Conservation (phyloP, 1,284 basidiomycete species). For the Pterula multifida region DNA sequence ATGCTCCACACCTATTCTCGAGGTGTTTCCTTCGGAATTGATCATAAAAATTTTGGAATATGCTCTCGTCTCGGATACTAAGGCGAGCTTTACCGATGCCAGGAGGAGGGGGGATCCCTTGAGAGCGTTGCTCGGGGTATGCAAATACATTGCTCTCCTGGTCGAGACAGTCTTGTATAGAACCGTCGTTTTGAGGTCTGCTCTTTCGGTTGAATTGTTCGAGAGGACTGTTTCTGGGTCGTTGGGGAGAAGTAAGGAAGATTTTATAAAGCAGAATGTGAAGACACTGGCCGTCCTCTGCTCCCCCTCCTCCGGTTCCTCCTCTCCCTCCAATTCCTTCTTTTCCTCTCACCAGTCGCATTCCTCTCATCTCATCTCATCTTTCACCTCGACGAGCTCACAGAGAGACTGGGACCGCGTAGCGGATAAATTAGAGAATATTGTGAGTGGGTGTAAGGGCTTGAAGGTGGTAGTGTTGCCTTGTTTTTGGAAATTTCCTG, state of each 20-base stretch:
- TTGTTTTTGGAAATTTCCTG: background rate
- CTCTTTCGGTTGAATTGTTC: background rate
- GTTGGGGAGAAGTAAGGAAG: background rate
- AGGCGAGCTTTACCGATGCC: slow-evolving; percentile 18
- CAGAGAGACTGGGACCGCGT: background rate
- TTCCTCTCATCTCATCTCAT: background rate
- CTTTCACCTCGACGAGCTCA: background rate
- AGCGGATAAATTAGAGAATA: background rate
- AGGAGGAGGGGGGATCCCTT: slow-evolving; percentile 18
- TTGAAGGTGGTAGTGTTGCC: background rate
- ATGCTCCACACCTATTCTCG: slow-evolving; percentile 9
- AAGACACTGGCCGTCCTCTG: background rate
- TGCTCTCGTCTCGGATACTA: slow-evolving; percentile 17
- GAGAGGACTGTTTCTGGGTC: background rate
- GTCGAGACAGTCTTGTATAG: slow-evolving; percentile 9
- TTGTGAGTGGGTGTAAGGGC: background rate
- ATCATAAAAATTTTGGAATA: slow-evolving; percentile 22
- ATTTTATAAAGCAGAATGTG: background rate
- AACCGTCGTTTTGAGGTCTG: slow-evolving; percentile 1
- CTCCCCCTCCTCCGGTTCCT: background rate
- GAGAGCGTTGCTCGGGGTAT: slow-evolving; percentile 21
- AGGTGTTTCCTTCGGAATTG: slow-evolving; percentile 17
- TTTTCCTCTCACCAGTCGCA: background rate
- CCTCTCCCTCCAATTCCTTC: background rate
- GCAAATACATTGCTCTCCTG: slow-evolving; percentile 6